Base-by-base conservation (phyloP, 176 grass and related monocot species). In the Calamus simplicifolius region DNA sequence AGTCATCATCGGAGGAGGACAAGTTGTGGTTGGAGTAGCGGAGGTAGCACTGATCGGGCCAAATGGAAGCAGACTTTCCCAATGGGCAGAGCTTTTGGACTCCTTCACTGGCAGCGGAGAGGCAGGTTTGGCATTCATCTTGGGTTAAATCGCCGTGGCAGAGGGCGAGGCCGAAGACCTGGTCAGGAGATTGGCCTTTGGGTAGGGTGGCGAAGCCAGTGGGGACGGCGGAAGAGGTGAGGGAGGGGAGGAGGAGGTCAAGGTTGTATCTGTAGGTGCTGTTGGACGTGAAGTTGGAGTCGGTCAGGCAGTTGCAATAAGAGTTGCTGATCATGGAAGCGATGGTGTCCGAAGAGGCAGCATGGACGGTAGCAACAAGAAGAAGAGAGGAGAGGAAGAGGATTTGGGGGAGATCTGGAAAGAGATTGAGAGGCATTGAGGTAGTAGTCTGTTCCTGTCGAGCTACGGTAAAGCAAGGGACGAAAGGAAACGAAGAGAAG, bases 71-170 rank as follows among this genome's bases (percentile, higher is more conserved):
- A 2, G 35, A 16, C 49, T 35, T 67, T 19, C 5, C 2, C 50
- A 4, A 57, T 16, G 62, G 28, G 59, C 85, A 83, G 5, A 43
- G 12, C 28, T 26, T 25, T 3, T 21, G 23, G 52, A 50, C 61
- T 0, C 67, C 29, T 31, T 4, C 19, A 26, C 70, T 78, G 19
- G 77, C 69, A 16, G 4, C 18, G 28, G 52, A 3, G 59, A 85
- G 29, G 77, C 81, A 85, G 25, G 19, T 6, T 7, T 15, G 8
- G 56, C 86, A 89, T 16, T 2, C 3, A 19, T 64, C 58, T 3
- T 38, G 4, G 75, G 51, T 64, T 50, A 50, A 18, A 26, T 85
- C 86, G 53, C 70, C 70, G 18, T 66, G 81, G 77, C 86, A 89
- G 38, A 73, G 51, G 16, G 54, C 27, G 7, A 75, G 69, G n/a